Conservation (phyloP, 805 yeast species). For the Torulaspora delbrueckii region DNA sequence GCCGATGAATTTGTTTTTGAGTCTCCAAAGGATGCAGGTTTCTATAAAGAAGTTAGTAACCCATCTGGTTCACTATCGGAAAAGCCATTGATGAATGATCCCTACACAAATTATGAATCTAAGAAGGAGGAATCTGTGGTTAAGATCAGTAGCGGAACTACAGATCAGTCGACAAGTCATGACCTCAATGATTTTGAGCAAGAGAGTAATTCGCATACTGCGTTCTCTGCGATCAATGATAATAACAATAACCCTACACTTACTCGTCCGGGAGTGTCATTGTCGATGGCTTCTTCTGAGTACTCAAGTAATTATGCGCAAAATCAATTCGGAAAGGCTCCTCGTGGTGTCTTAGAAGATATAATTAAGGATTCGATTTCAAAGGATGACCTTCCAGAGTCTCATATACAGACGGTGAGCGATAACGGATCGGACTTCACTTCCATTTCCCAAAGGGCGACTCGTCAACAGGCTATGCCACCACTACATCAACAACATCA, state of each 20-base stretch:
- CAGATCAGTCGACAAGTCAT: constrained; percentile 11
- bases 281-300: constrained; percentile 23
- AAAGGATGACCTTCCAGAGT: constrained; percentile 13
- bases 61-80: constrained; percentile 8
- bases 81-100: constrained; percentile 11
- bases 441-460: constrained; percentile 71
- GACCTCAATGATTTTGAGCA: constrained; percentile 8
- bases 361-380: constrained; percentile 21
- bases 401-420: constrained; percentile 7
- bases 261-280: constrained; percentile 7
- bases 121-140: constrained; percentile 11
- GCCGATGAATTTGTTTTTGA: constrained; percentile 8
- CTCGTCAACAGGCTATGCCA: constrained; percentile 26
- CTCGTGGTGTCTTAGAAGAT: constrained; percentile 24
- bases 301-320: constrained; percentile 19
- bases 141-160: constrained; percentile 11
- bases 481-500: constrained; percentile 18
- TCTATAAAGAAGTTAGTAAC: constrained; percentile 7
- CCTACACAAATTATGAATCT: constrained; percentile 6
- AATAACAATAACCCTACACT: background rate
- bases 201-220: constrained; percentile 12
- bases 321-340: constrained; percentile 9
- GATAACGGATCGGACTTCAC: constrained; percentile 56
- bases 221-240: constrained; percentile 25
- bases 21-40: constrained; percentile 3